Evolutionary conservation across 2,329 filamentous ascomycete genomes (phyloP).

Genomic region (Fusarium mundagurra): DNA sequence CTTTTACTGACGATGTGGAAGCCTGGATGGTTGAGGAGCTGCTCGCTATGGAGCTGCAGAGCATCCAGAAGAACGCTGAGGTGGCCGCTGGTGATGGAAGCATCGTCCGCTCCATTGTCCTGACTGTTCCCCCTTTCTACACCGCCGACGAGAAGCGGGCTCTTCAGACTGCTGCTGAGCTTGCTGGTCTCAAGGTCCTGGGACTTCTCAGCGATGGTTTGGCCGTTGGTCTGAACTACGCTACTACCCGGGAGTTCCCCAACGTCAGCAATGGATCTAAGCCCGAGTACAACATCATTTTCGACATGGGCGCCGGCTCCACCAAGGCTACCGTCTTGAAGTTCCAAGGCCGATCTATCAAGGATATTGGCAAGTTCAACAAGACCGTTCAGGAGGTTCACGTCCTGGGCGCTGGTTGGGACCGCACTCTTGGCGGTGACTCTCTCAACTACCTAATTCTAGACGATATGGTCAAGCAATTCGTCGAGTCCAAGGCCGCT

Average conservation of each 20-base stretch:
- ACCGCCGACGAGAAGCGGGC: constrained; percentile 90
- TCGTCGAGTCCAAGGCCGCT: constrained; percentile 75
- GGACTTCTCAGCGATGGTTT: constrained; percentile 88
- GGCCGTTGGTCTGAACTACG: constrained; percentile 94
- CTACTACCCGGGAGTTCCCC: constrained; percentile 89
- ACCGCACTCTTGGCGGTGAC: constrained; percentile 89
- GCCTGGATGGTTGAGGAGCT: constrained; percentile 88
- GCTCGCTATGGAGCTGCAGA: constrained; percentile 94
- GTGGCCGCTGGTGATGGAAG: constrained; percentile 79
- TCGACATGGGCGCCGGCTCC: constrained; percentile 97
- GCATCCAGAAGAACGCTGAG: constrained; percentile 89
- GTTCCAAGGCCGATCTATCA: constrained; percentile 89
- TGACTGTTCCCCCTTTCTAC: constrained; percentile 91
- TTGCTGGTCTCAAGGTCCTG: constrained; percentile 88
- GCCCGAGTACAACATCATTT: constrained; percentile 91
- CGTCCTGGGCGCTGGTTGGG: constrained; percentile 87
- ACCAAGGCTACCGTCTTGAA: constrained; percentile 89
- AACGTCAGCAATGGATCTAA: constrained; percentile 83
- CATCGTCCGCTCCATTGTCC: constrained; percentile 80
- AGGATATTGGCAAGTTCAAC: constrained; percentile 92
- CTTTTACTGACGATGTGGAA: constrained; percentile 69
- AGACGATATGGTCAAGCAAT: constrained; percentile 85
- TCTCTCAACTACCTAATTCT: constrained; percentile 87
- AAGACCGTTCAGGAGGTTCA: constrained; percentile 98
- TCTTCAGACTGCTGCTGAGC: constrained; percentile 81